These are phyloP conservation scores for Botrytis cinerea DNA, from an alignment of 2,329 filamentous ascomycete genomes.

Conservation along the genomic window DNA sequence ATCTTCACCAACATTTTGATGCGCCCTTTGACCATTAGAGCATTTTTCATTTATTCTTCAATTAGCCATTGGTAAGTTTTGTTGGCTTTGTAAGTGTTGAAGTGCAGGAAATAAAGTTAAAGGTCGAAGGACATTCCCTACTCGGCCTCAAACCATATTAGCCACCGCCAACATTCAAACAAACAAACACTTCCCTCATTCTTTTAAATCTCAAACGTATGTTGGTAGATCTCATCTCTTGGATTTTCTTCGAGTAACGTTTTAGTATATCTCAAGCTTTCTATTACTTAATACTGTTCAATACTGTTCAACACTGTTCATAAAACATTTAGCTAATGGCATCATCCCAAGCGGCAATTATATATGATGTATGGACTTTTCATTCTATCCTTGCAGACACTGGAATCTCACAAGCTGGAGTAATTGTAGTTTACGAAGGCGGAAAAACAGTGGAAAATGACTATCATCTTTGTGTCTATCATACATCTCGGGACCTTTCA, in stretches of 20 bases:
- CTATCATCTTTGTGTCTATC: background rate
- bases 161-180: background rate
- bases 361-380: conserved; percentile 1
- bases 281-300: background rate
- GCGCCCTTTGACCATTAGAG: background rate
- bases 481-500: background rate
- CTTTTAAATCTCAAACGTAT: background rate
- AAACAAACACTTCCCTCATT: background rate
- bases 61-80: background rate
- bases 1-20: background rate
- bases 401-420: background rate
- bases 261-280: background rate
- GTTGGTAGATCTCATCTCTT: background rate
- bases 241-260: rapidly evolving
- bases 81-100: background rate
- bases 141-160: background rate
- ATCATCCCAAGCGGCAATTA: background rate
- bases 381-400: background rate
- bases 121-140: background rate
- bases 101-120: background rate
- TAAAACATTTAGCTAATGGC: background rate
- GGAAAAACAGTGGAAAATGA: background rate
- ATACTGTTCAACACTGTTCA: background rate
- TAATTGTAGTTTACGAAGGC: background rate
- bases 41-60: background rate